Evolutionary conservation across 768 basidiomycete species (phyloP).

Genomic region (Psilocybe cyanescens): DNA sequence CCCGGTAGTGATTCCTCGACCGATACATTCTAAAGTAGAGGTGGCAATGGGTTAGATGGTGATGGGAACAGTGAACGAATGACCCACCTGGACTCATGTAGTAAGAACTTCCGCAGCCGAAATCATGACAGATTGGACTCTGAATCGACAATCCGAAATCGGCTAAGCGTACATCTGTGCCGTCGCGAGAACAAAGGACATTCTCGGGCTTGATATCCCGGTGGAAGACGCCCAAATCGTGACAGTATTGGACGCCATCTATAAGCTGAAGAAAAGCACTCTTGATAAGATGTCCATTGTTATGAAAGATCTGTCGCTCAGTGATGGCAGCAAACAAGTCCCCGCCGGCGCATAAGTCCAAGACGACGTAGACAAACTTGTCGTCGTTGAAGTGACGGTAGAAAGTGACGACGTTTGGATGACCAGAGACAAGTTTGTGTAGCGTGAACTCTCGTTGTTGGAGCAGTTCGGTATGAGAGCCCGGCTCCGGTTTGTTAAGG

Average conservation of each 20-base stretch:
- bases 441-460: slow-evolving; percentile 73
- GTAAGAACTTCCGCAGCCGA: slow-evolving; percentile 60
- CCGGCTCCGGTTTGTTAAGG: slow-evolving; percentile 59
- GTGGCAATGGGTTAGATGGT: not conserved
- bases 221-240: slow-evolving; percentile 73
- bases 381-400: slow-evolving; percentile 66
- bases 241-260: slow-evolving; percentile 78
- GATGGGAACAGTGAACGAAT: not conserved
- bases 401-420: slow-evolving; percentile 71
- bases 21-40: slow-evolving; percentile 53
- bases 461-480: slow-evolving; percentile 56
- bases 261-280: slow-evolving; percentile 77
- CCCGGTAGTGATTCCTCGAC: slow-evolving; percentile 44
- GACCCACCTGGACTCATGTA: slow-evolving; percentile 75
- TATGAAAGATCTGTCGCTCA: slow-evolving; percentile 51
- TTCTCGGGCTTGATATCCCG: slow-evolving; percentile 91
- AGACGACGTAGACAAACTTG: slow-evolving; percentile 66
- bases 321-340: slow-evolving; percentile 79
- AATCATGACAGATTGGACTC: slow-evolving; percentile 46
- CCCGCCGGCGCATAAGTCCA: slow-evolving; percentile 60
- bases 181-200: slow-evolving; percentile 61
- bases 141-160: slow-evolving; percentile 79
- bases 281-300: slow-evolving; percentile 66
- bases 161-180: slow-evolving; percentile 59
- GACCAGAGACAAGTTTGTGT: slow-evolving; percentile 54